A percentile compares a stretch with the other conserved stretches of the same genome.
These are phyloP conservation scores for Rhodotorula sp. DNA, from an alignment of 1,284 basidiomycete genomes.

Conservation along the genomic window DNA sequence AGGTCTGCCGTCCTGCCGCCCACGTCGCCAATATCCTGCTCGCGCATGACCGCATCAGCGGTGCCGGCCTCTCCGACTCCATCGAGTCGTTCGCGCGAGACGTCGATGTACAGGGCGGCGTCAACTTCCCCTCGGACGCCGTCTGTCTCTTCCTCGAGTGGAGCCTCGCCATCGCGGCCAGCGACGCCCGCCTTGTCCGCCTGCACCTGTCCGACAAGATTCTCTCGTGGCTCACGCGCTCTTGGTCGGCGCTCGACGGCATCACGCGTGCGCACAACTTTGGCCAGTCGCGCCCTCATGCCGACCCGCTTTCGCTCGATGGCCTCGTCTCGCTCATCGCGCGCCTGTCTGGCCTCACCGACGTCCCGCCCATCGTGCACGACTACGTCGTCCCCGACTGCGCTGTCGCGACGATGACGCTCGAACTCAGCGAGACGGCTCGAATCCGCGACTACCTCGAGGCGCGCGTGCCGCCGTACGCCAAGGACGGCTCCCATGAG, in stretches of 20 bases:
- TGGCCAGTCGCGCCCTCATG: constrained; percentile 48
- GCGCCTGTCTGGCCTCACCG: constrained; percentile 50
- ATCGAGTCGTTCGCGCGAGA: constrained; percentile 74
- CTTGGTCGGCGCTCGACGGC: constrained; percentile 63
- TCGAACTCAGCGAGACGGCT: constrained; percentile 61
- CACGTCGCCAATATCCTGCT: constrained; percentile 64
- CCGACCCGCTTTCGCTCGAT: constrained; percentile 60
- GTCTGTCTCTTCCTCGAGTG: constrained; percentile 75
- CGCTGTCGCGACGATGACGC: constrained; percentile 62
- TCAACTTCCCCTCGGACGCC: constrained; percentile 76
- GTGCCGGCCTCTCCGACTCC: constrained; percentile 63
- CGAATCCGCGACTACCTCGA: constrained; percentile 69
- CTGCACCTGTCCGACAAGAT: constrained; percentile 81
- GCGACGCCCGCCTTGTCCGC: constrained; percentile 75
- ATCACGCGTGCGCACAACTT: constrained; percentile 27
- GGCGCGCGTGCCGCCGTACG: constrained; percentile 60
- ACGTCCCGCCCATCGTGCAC: constrained; percentile 10
- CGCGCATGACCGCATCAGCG: constrained; percentile 56
- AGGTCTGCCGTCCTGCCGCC: constrained; percentile 74
- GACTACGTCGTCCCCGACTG: constrained; percentile 50
- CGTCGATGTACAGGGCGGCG: constrained; percentile 79
- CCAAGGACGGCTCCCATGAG: neutral
- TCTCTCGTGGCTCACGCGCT: constrained; percentile 74
- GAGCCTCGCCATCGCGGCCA: constrained; percentile 66
- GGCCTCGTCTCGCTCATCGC: constrained; percentile 65